Evolutionary conservation across 1,139 yeast genomes (phyloP).

Genomic region (Pneumocystis carinii): DNA sequence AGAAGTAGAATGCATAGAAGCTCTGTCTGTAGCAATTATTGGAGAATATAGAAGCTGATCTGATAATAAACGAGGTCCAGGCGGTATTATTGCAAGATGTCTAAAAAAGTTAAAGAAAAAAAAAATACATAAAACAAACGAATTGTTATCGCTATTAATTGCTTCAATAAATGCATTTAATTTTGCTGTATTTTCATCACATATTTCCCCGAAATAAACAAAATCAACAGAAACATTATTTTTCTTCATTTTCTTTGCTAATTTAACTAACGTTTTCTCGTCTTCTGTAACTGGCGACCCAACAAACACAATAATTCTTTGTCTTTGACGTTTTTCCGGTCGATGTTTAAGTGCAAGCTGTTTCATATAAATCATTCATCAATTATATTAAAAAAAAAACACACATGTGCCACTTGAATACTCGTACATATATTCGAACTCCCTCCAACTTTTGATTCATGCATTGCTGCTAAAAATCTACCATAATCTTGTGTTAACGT

Average conservation of each 20-base stretch:
- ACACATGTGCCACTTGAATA: slow-evolving; percentile 77
- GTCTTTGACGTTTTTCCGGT: slow-evolving; percentile 83
- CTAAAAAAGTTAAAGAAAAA: slow-evolving; percentile 21
- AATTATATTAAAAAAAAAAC: slow-evolving; percentile 4
- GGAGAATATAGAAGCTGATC: slow-evolving; percentile 61
- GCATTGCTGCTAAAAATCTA: slow-evolving; percentile 72
- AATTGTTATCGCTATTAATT: slow-evolving; percentile 34
- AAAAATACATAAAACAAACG: not conserved
- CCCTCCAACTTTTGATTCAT: slow-evolving; percentile 66
- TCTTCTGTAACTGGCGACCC: slow-evolving; percentile 71
- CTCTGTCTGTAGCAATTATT: slow-evolving; percentile 45
- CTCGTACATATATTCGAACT: slow-evolving; percentile 60
- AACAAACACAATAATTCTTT: slow-evolving; percentile 76
- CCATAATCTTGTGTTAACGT: slow-evolving; percentile 84
- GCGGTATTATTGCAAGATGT: slow-evolving; percentile 75
- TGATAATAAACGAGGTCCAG: slow-evolving; percentile 67
- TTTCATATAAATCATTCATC: not conserved
- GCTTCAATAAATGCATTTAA: slow-evolving; percentile 68
- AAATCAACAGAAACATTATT: slow-evolving; percentile 82
- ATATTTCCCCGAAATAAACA: slow-evolving; percentile 83
- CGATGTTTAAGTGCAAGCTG: slow-evolving; percentile 81
- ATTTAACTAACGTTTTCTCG: slow-evolving; percentile 58
- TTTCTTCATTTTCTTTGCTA: slow-evolving; percentile 89
- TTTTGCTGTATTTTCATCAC: slow-evolving; percentile 49
- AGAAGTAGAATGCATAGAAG: slow-evolving; percentile 32